Conservation (phyloP, 805 yeast species). For the Lipomyces oligophaga region DNA sequence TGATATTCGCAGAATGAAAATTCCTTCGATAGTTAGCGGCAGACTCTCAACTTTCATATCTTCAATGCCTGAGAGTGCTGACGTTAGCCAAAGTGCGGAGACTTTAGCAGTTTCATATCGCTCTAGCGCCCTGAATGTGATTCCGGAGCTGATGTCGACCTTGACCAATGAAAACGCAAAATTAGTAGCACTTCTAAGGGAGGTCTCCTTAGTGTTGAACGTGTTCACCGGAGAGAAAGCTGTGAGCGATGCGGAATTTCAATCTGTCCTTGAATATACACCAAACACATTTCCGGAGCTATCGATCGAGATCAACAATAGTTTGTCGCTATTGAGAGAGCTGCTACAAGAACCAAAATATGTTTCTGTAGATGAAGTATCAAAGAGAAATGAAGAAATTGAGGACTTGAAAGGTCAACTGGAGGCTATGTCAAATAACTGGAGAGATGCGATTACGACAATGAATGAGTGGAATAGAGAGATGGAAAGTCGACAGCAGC, state of each 20-base stretch:
- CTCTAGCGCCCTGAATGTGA: conserved; percentile 6
- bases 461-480: conserved; percentile 35
- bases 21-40: conserved; percentile 14
- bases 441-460: conserved; percentile 33
- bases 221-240: conserved; percentile 23
- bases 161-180: conserved; percentile 23
- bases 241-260: conserved; percentile 14
- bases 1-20: conserved; percentile 21
- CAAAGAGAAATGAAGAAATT: conserved; percentile 22
- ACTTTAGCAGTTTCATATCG: conserved; percentile 11
- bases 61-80: conserved; percentile 6
- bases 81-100: conserved; percentile 13
- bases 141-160: conserved; percentile 21
- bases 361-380: conserved; percentile 22
- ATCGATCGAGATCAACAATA: conserved; percentile 25
- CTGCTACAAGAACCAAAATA: conserved; percentile 19
- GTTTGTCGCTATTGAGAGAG: conserved; percentile 24
- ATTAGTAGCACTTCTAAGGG: conserved; percentile 21
- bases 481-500: no score
- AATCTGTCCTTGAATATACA: conserved; percentile 12
- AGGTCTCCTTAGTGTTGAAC: conserved; percentile 23
- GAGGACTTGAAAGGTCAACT: conserved; percentile 28
- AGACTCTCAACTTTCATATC: no score
- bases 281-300: conserved; percentile 23
- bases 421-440: conserved; percentile 28